phyloP scores from a whole-genome alignment of 2,329 filamentous ascomycete genomes.

The Aspergillus piperis region DNA sequence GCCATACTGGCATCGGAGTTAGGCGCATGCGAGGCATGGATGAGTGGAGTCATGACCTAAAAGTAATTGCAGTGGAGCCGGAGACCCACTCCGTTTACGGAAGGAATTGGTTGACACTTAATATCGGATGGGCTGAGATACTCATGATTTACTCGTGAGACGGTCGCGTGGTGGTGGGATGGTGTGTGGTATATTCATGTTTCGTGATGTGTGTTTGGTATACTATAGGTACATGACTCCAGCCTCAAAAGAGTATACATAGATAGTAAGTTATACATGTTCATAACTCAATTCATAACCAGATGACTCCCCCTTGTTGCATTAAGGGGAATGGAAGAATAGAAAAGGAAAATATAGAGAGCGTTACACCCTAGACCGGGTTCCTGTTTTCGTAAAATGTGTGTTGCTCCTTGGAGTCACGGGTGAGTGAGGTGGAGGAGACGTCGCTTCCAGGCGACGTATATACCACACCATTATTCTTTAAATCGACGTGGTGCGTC shows the following conservation, averaged over 20 bases:
- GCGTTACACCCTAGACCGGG: neutral
- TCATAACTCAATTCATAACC: neutral
- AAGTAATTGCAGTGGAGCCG: too few relatives aligned
- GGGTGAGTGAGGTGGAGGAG: conserved; percentile 20
- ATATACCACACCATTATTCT: conserved; percentile 19
- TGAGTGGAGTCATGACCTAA: too few relatives aligned
- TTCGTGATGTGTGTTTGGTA: neutral
- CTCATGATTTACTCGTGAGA: too few relatives aligned
- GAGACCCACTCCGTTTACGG: too few relatives aligned
- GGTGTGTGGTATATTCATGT: neutral
- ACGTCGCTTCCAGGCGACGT: conserved; percentile 26
- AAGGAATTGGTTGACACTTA: too few relatives aligned
- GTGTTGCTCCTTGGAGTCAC: conserved; percentile 3
- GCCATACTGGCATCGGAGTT: too few relatives aligned
- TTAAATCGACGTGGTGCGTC: conserved; percentile 20
- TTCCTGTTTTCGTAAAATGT: conserved; percentile 6
- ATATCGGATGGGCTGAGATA: neutral
- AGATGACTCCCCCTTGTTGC: neutral
- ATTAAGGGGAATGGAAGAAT: neutral
- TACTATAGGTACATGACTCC: neutral
- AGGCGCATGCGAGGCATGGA: too few relatives aligned
- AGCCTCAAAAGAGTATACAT: neutral
- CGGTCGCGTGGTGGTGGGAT: neutral
- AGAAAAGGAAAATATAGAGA: neutral
- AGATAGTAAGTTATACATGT: neutral